Percentiles rank a stretch among this genome's conserved stretches.
These are phyloP conservation scores for Backusella mclennaniae DNA, from an alignment of 192 early-diverging fungal species.

Conservation along the genomic window DNA sequence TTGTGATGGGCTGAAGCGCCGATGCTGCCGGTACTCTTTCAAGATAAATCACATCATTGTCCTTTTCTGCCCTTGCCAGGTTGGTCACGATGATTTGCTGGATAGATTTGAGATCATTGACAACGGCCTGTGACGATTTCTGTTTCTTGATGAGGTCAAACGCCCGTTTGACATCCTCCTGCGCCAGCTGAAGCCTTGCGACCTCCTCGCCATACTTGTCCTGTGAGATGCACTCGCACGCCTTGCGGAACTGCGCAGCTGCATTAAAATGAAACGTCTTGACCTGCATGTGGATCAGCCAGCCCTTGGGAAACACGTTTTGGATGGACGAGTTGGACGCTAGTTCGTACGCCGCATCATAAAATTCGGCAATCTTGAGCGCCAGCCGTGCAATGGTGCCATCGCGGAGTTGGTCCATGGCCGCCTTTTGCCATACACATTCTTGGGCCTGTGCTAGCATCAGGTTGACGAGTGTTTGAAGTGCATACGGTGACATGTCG, in stretches of 20 bases:
- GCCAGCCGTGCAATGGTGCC: slow-evolving; percentile 77
- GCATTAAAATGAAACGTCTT: slow-evolving; percentile 76
- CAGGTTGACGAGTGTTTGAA: slow-evolving; percentile 65
- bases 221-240: slow-evolving; percentile 67
- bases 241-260: slow-evolving; percentile 76
- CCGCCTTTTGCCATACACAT: slow-evolving; percentile 87
- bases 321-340: slow-evolving; percentile 56
- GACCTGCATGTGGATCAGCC: slow-evolving; percentile 71
- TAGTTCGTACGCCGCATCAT: slow-evolving; percentile 64
- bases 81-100: slow-evolving; percentile 34
- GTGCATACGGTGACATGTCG: slow-evolving; percentile 68
- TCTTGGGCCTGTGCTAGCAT: slow-evolving; percentile 96
- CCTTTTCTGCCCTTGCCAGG: slow-evolving; percentile 65
- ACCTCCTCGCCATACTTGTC: slow-evolving; percentile 88
- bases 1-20: slow-evolving; percentile 57
- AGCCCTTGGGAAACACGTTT: slow-evolving; percentile 54
- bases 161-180: slow-evolving; percentile 41
- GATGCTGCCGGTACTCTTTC: slow-evolving; percentile 68
- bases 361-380: slow-evolving; percentile 67
- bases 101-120: slow-evolving; percentile 36
- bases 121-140: slow-evolving; percentile 16
- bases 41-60: slow-evolving; percentile 91
- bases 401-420: slow-evolving; percentile 79
- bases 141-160: slow-evolving; percentile 35
- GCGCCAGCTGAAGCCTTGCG: slow-evolving; percentile 63